These are phyloP conservation scores for Plasmodium fragile DNA, from an alignment of 169 alveolate genomes.

Conservation along the genomic window DNA sequence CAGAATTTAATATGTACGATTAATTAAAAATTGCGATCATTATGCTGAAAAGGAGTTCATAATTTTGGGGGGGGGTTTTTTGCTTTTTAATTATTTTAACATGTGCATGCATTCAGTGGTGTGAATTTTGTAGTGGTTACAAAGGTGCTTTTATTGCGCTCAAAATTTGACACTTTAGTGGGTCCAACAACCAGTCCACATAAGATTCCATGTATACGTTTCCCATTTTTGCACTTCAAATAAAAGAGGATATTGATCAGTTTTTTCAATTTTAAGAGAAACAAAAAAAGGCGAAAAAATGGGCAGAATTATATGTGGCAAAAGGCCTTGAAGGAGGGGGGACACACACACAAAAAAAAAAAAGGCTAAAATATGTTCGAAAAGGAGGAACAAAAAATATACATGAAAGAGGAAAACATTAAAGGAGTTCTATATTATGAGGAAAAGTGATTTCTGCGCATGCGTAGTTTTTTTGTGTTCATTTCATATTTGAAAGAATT, in stretches of 20 bases:
- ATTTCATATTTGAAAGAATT: background rate
- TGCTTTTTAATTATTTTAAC: background rate
- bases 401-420: background rate
- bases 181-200: background rate
- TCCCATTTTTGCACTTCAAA: background rate
- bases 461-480: background rate
- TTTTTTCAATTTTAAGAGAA: background rate
- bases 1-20: background rate
- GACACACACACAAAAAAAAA: background rate
- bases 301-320: background rate
- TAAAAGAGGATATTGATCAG: background rate
- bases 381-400: background rate
- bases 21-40: background rate
- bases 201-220: background rate
- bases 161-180: background rate
- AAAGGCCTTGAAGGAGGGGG: background rate
- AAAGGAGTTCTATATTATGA: background rate
- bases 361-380: background rate
- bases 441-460: background rate
- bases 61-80: background rate
- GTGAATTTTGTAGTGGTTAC: background rate
- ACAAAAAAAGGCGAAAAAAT: background rate
- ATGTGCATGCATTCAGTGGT: conserved; percentile 13
- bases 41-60: background rate
- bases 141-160: background rate